phyloP scores from a whole-genome alignment of 805 yeast species.

The Saturnispora hagleri region DNA sequence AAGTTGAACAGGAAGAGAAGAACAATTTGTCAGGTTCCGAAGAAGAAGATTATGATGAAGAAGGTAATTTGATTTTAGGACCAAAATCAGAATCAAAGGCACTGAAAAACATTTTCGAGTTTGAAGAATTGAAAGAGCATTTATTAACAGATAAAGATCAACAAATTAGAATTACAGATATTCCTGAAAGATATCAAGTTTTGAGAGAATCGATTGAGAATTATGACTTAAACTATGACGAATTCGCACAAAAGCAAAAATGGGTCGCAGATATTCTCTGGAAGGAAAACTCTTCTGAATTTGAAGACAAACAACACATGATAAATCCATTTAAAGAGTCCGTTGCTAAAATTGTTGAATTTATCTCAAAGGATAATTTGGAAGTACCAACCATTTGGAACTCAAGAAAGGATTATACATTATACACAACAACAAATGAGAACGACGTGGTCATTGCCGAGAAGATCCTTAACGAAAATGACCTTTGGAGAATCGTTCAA shows the following conservation, averaged over 20 bases:
- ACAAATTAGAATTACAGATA: slow-evolving; percentile 71
- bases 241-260: slow-evolving; percentile 58
- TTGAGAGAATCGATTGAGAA: slow-evolving; percentile 57
- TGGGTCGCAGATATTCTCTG: slow-evolving; percentile 71
- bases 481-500: slow-evolving; percentile 83
- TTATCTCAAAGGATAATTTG: slow-evolving; percentile 62
- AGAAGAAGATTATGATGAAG: slow-evolving; percentile 32
- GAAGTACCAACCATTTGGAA: slow-evolving; percentile 96
- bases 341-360: slow-evolving; percentile 62
- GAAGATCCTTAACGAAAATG: slow-evolving; percentile 64
- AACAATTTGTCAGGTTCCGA: slow-evolving; percentile 34
- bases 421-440: slow-evolving; percentile 37
- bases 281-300: slow-evolving; percentile 42
- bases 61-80: slow-evolving; percentile 25
- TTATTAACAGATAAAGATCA: slow-evolving; percentile 91
- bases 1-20: slow-evolving; percentile 46
- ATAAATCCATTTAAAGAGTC: slow-evolving; percentile 54
- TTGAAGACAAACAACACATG: slow-evolving; percentile 27
- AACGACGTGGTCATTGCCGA: slow-evolving; percentile 37
- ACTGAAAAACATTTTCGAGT: slow-evolving; percentile 87
- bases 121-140: slow-evolving; percentile 82
- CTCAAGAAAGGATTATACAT: slow-evolving; percentile 83
- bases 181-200: slow-evolving; percentile 88
- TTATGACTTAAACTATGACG: slow-evolving; percentile 61
- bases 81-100: slow-evolving; percentile 36